Evolutionary conservation across 768 basidiomycete genomes (phyloP).

Genomic region (Phlebiopsis gigantea): DNA sequence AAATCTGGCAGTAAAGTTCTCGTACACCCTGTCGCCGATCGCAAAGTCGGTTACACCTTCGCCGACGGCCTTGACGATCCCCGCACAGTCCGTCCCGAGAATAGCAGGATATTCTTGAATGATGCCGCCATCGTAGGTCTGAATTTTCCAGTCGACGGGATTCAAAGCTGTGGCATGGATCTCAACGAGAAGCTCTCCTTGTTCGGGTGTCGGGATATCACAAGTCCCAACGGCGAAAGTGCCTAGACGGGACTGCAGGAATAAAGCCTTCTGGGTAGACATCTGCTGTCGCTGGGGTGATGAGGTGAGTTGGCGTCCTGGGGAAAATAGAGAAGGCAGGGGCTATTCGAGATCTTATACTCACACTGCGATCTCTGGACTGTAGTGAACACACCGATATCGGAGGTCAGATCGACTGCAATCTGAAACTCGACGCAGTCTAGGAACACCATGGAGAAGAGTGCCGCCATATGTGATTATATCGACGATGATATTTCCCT

Average conservation of each 20-base stretch:
- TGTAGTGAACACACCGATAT: too few relatives aligned
- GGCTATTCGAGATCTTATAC: too few relatives aligned
- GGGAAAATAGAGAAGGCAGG: too few relatives aligned
- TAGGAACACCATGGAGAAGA: too few relatives aligned
- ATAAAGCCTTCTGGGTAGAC: constrained; percentile 14
- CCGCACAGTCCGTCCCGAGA: constrained; percentile 23
- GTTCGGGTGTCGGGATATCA: constrained; percentile 14
- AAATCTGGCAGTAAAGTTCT: neutral
- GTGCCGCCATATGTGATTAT: too few relatives aligned
- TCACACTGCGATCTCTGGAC: too few relatives aligned
- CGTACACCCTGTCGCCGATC: constrained; percentile 38
- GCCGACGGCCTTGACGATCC: constrained; percentile 34
- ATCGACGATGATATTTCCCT: too few relatives aligned
- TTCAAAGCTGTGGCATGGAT: constrained; percentile 26
- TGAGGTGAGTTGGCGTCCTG: too few relatives aligned
- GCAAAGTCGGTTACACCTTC: constrained; percentile 31
- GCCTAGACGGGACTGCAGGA: constrained; percentile 10
- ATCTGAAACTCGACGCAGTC: too few relatives aligned
- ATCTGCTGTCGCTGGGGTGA: neutral
- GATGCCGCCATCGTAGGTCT: neutral
- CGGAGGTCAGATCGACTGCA: too few relatives aligned
- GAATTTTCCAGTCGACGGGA: constrained; percentile 34
- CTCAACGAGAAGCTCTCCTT: constrained; percentile 24
- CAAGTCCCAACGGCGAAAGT: neutral
- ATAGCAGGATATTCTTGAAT: constrained; percentile 29